Percentiles rank a stretch among this genome's conserved stretches.
Evolutionary conservation across 2,329 filamentous ascomycete species (phyloP).

Genomic region (Cladosporium cucumerinum): DNA sequence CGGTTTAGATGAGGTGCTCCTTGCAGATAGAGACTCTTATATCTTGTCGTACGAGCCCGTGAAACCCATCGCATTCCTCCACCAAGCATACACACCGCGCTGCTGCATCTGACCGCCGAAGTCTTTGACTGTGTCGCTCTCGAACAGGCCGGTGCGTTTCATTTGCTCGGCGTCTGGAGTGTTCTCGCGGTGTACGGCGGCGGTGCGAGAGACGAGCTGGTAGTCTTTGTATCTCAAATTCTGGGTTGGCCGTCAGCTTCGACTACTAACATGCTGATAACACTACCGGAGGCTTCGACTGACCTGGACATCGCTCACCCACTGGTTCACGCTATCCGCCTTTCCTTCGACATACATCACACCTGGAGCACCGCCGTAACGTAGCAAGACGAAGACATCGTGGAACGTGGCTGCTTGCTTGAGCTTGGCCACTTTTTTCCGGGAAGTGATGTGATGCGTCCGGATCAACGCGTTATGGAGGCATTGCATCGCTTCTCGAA

Average conservation of each 20-base stretch:
- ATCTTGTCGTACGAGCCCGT: constrained; percentile 16
- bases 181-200: constrained; percentile 30
- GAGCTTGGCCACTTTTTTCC: constrained; percentile 66
- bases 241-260: constrained; percentile 21
- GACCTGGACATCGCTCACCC: constrained; percentile 63
- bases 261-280: too few species aligned
- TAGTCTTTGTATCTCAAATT: constrained; percentile 70
- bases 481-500: constrained; percentile 13
- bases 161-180: neutral
- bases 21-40: neutral
- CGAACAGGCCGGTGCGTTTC: constrained; percentile 43
- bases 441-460: constrained; percentile 77
- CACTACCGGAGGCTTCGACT: constrained; percentile 5
- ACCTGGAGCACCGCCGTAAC: constrained; percentile 66
- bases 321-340: constrained; percentile 55
- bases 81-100: constrained; percentile 61
- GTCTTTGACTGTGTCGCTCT: constrained; percentile 62
- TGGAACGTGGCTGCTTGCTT: constrained; percentile 61
- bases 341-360: constrained; percentile 74
- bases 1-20: neutral
- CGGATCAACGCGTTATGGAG: constrained; percentile 62
- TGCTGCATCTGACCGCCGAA: constrained; percentile 62
- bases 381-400: constrained; percentile 62
- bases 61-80: constrained; percentile 65
- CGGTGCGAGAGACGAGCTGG: constrained; percentile 58